Evolutionary conservation across 805 yeast genomes (phyloP), one percentile per base, ranked within the genome.

Genomic region (Hanseniaspora occidentalis): DNA sequence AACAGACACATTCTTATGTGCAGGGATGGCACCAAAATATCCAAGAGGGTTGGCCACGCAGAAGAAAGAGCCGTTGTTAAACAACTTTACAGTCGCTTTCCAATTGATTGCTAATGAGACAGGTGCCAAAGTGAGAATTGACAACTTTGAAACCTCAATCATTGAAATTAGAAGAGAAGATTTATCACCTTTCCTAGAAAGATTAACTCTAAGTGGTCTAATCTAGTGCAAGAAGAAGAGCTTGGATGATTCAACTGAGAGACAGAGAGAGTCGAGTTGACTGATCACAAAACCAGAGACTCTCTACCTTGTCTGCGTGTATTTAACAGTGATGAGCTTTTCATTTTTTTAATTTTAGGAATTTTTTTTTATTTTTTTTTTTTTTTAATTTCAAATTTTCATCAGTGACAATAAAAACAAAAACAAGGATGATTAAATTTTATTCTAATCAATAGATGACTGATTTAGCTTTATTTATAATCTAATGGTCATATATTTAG

Each of bases 111-210:
- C 96, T 1, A 70, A 69, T 35, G 73, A 74, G 17, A 82, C 95
- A 5, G 89, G 86, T 33, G 96, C 96, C 2, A 77, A 82, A 50
- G 86, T 86, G 16, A 71, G 89, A 51, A 82, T 92, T 46, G 97
- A 92, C 57, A 85, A 95, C 53, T 92, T 92, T 61, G 97, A 92
- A 56, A 83, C 94, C 47, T 77, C 96, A 3, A 84, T 92, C 18
- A 85, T 92, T 35, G 96, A 92, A 61, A 78, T 92, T 34, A 64
- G 84, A 44, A 80, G 78, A 53, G 95, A 88, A 37, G 98, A 92
- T 56, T 64, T 92, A 46, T 68, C 85, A 4, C 84, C 95, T 38
- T 92, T 92, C 53, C 61, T 92, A 45, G 97, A 92, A 56, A 75
- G 76, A 43, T 64, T 89, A 45, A 84, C 95, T 9, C 57, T 81